phyloP scores from a whole-genome alignment of 768 basidiomycete species.

The Suillus tomentosus region DNA sequence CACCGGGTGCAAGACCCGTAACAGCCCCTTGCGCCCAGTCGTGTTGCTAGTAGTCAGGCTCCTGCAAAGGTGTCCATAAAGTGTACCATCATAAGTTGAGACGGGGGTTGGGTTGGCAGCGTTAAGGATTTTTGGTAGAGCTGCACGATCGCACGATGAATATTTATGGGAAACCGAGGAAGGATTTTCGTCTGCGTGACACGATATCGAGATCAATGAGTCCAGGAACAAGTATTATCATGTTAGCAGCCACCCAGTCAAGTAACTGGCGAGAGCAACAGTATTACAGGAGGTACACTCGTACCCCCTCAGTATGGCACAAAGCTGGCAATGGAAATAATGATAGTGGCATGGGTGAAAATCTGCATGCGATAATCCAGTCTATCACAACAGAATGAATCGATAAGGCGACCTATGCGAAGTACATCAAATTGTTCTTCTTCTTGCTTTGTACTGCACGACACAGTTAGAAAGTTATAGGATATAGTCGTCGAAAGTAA shows the following conservation, averaged over 20 bases:
- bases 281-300: neutral
- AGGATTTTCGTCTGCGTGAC: neutral
- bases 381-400: constrained; percentile 5
- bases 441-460: constrained; percentile 95
- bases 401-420: constrained; percentile 54
- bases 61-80: neutral
- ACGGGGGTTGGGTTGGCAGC: neutral
- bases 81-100: neutral
- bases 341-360: neutral
- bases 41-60: neutral
- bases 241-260: neutral
- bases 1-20: neutral
- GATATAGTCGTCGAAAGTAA: constrained; percentile 5
- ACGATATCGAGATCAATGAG: neutral
- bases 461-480: constrained; percentile 22
- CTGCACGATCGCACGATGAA: neutral
- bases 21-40: neutral
- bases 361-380: constrained; percentile 1
- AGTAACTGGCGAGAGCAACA: neutral
- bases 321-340: neutral
- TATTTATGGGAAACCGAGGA: neutral
- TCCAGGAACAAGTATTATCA: neutral
- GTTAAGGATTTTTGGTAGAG: neutral
- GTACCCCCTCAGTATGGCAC: neutral
- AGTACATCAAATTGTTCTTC: constrained; percentile 97